These are phyloP conservation scores for Volvox reticuliferus DNA, from an alignment of 139 green algal genomes.

Conservation along the genomic window DNA sequence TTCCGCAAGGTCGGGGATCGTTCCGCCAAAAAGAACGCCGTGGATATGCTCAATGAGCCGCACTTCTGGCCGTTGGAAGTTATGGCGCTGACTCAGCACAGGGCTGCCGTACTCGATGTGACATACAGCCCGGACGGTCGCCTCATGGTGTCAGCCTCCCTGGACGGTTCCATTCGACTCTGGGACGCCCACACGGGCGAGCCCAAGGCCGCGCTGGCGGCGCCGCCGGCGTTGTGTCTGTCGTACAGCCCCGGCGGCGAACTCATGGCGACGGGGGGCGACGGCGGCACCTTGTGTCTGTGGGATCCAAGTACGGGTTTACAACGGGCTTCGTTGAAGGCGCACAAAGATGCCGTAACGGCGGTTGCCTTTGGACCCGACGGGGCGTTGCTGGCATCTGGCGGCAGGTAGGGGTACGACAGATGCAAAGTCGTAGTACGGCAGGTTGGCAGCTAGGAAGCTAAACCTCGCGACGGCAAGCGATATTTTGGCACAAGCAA, in stretches of 20 bases:
- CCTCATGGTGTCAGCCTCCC: constrained; percentile 35
- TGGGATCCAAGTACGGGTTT: constrained; percentile 32
- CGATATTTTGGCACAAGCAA: too few relatives aligned
- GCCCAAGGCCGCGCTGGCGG: constrained; percentile 36
- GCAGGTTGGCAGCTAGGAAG: too few relatives aligned
- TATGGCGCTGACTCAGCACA: constrained; percentile 33
- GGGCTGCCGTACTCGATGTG: background rate
- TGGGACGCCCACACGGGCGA: constrained; percentile 32
- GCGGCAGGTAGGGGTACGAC: constrained; percentile 6
- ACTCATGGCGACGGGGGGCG: constrained; percentile 27
- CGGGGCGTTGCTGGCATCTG: background rate
- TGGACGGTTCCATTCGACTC: constrained; percentile 31
- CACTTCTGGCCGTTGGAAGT: constrained; percentile 31
- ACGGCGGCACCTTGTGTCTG: background rate
- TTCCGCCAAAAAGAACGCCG: background rate
- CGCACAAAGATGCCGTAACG: background rate
- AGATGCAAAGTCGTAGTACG: too few relatives aligned
- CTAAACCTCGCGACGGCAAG: too few relatives aligned
- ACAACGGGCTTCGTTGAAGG: background rate
- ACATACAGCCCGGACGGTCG: constrained; percentile 35
- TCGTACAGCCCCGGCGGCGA: constrained; percentile 27
- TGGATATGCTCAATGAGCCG: constrained; percentile 30
- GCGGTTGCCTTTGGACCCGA: constrained; percentile 21
- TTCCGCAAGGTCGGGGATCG: constrained; percentile 1
- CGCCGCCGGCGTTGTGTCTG: constrained; percentile 20